A percentile compares a stretch with the other conserved stretches of the same genome.
These are phyloP conservation scores for Rosa hybrid DNA, from an alignment of 331 rosid genomes.

Conservation along the genomic window DNA sequence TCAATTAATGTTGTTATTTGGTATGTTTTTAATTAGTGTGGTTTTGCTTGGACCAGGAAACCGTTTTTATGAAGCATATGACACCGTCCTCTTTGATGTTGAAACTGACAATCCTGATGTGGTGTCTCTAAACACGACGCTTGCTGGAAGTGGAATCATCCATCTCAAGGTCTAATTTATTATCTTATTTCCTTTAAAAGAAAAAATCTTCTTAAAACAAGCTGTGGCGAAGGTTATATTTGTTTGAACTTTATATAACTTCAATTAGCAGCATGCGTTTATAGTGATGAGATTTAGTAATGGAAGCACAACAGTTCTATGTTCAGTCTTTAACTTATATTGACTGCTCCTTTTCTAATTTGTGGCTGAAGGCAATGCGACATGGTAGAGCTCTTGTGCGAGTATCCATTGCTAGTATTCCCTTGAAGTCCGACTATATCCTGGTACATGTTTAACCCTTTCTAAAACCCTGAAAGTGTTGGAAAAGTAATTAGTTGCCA, in stretches of 20 bases:
- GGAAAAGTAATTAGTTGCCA: conserved; percentile 17
- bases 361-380: conserved; percentile 66
- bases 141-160: conserved; percentile 55
- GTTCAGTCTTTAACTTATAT: conserved; percentile 32
- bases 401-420: conserved; percentile 56
- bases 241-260: neutral
- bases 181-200: conserved; percentile 6
- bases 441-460: conserved; percentile 55
- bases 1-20: conserved; percentile 19
- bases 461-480: conserved; percentile 12
- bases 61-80: conserved; percentile 78
- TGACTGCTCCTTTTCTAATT: conserved; percentile 26
- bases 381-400: conserved; percentile 87
- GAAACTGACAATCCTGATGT: conserved; percentile 75
- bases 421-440: conserved; percentile 72
- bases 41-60: conserved; percentile 62
- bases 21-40: conserved; percentile 29
- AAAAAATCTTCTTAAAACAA: conserved; percentile 15
- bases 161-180: conserved; percentile 61
- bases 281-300: neutral
- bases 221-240: conserved; percentile 17
- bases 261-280: neutral
- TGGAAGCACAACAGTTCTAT: neutral
- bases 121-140: conserved; percentile 55
- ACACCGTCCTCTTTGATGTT: conserved; percentile 48